Evolutionary conservation across 2,329 filamentous ascomycete species (phyloP).

Genomic region (Sclerotinia glacialis): DNA sequence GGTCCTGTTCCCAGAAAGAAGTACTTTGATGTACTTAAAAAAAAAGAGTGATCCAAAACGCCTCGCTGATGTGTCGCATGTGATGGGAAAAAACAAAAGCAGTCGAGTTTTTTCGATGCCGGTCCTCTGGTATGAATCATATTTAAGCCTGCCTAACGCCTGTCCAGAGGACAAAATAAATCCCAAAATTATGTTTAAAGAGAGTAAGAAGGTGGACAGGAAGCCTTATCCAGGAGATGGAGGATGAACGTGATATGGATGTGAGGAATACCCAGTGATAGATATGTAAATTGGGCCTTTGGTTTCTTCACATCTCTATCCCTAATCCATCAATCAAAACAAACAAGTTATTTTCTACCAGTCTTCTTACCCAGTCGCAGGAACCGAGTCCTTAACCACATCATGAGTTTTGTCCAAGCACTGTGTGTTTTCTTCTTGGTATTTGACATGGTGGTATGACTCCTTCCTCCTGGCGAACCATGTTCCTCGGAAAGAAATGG

Average conservation of each 20-base stretch:
- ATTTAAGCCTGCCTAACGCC: constrained; percentile 13
- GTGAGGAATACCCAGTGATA: background rate
- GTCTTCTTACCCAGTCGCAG: constrained; percentile 42
- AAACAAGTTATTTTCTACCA: constrained; percentile 1
- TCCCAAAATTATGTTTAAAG: constrained; percentile 12
- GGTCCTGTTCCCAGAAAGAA: constrained; percentile 20
- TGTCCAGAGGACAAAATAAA: constrained; percentile 16
- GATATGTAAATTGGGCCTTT: background rate
- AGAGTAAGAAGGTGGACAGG: constrained; percentile 11
- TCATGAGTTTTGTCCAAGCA: constrained; percentile 61
- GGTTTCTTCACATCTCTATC: background rate
- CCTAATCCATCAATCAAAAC: background rate
- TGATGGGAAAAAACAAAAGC: constrained; percentile 20
- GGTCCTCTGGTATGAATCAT: constrained; percentile 23
- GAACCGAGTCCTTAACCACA: constrained; percentile 61
- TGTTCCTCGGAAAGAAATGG: constrained; percentile 20
- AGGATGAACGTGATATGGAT: background rate
- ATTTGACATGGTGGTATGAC: constrained; percentile 18
- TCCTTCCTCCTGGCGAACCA: constrained; percentile 1
- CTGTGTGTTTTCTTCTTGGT: constrained; percentile 58
- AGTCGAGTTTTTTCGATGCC: constrained; percentile 16
- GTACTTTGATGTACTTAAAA: constrained; percentile 19
- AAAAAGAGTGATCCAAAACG: constrained; percentile 17
- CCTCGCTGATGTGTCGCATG: constrained; percentile 24
- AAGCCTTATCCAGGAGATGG: background rate